Evolutionary conservation across 768 basidiomycete genomes (phyloP), one percentile per base, ranked within the genome.

Genomic region (Fomitopsis serialis): DNA sequence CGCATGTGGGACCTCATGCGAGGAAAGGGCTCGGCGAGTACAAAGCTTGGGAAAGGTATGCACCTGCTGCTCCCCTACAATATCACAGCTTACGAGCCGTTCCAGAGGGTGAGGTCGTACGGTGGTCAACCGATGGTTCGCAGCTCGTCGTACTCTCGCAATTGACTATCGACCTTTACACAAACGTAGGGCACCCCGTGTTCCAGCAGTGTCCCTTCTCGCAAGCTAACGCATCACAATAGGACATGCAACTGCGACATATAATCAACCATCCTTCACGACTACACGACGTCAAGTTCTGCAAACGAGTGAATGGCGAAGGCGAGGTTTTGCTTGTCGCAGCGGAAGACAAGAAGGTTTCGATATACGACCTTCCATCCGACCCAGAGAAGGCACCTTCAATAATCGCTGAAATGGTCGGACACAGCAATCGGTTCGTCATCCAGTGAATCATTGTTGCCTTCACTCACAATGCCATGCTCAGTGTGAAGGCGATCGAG

Each of bases 1-100:
- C 80, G 94, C 42, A 97, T 99, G 95, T 99, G 97, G 97, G 97
- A 99, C 74, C 74, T 99, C 46, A 95, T 98, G 91, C 76, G 95
- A 43, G 96, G 96, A 0, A 87, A 88, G 67, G 91, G 92, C 3
- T 82, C 82, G 11, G 92, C 92, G 7, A 92, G 93, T 67, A 87
- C 82, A 44, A 94, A 95, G 65, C 69, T 99, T 5, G 91, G 92
- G 21, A 89, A 86, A 73, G 94, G 94, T 91, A 55, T 51, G 77
- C 11, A 6, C 29, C 29, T 54, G 24, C 23, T 45, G n/a, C 21
- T n/a, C 19, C 7, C 3, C 11, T 23, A 45, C 17, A 35, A 43
- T 10, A 12, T 3, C 11, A 13, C 3, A 3, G 5, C 29, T 42
- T 34, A 27, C 42, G 40, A 2, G 13, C 12, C 48, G 34, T 13